Evolutionary conservation across 1,139 yeast species (phyloP), one percentile per base, ranked within the genome.

Genomic region (Taphrina deformans): DNA sequence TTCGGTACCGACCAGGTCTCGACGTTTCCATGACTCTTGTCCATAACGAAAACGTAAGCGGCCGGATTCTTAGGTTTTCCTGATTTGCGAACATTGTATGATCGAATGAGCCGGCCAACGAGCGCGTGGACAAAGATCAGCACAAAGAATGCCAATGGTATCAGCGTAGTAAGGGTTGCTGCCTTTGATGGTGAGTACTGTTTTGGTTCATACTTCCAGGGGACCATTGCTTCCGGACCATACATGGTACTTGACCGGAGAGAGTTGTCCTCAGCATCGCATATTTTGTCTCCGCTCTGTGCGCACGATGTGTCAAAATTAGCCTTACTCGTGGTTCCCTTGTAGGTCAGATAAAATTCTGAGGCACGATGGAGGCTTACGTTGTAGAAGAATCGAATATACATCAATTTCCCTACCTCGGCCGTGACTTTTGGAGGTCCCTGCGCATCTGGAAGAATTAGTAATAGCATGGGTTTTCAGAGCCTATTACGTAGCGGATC

Each of bases 401-500:
- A 46, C 5, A 33, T 46, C 16, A 46, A 3, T 4, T 21, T 14
- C 4, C 52, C 52, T 7, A 27, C n/a, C n/a, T 46, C 52, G 10
- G 52, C 7, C 6, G 21, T 16, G 18, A 24, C 9, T n/a, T 46
- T 23, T 4, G 52, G 52, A 4, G 52, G 52, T 26, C 52, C 52
- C n/a, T 46, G 52, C 6, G 52, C 52, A 23, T 46, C 52, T 46
- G 27, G 6, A 26, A 10, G 6, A 16, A 33, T 46, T 16, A 46
- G 16, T 16, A 9, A 26, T n/a, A 7, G 52, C 31, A 46, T 6
- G n/a, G 10, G 16, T n/a, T 16, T 3, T 6, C 12, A 16, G 24
- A 41, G n/a, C 3, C n/a, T n/a, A n/a, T 24, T 46, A 46, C 52
- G 52, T 26, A 24, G 52, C 24, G 52, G 52, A 27, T 46, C 52